Evolutionary conservation across 2,329 filamentous ascomycete genomes (phyloP), one percentile per base, ranked within the genome.

Genomic region (Colletotrichum tamarilloi): DNA sequence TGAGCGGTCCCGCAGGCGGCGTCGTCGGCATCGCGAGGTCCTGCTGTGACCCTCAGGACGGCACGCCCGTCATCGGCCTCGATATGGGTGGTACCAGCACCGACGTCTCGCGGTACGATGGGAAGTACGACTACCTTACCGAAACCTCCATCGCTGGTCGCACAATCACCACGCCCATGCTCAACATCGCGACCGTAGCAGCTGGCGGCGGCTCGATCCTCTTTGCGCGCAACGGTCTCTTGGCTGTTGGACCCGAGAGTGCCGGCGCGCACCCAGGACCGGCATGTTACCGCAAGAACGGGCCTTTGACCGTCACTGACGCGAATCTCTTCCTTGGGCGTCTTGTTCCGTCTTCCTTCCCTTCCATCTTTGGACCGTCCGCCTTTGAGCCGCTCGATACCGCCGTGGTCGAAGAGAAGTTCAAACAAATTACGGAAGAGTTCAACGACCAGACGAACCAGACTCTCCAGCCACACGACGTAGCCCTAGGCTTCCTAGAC

Each of bases 121-220:
- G 92, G 12, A 85, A 90, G 53, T 90, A 93, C 75, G 92, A 94
- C 68, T 91, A 94, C 76, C 91, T 94, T 14, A 93, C 93, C 68
- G 92, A 93, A 75, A 92, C 91, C 1, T 93, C 92, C 1, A 91
- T 92, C 4, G 92, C 92, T 0, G 91, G 92, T 30, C 90, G 94
- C 1, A 92, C 91, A 0, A 93, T 94, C 14, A 91, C 93, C 73
- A 91, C 89, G 2, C 92, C 92, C 0, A 92, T 94, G 77, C 85
- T 94, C 1, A 92, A 94, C 76, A 94, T 94, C 81, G 93, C 93
- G 79, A 94, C 92, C 0, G 92, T 94, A 2, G 85, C 85, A 8
- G 85, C 85, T 22, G 85, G 85, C 4, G 87, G 87, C 49, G 87
- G 87, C 7, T 86, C 83, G 1, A 85, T 87, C 5, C 82, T 94